These are phyloP conservation scores for Picochlorum sp. DNA, from an alignment of 139 green algal species.

Conservation along the genomic window DNA sequence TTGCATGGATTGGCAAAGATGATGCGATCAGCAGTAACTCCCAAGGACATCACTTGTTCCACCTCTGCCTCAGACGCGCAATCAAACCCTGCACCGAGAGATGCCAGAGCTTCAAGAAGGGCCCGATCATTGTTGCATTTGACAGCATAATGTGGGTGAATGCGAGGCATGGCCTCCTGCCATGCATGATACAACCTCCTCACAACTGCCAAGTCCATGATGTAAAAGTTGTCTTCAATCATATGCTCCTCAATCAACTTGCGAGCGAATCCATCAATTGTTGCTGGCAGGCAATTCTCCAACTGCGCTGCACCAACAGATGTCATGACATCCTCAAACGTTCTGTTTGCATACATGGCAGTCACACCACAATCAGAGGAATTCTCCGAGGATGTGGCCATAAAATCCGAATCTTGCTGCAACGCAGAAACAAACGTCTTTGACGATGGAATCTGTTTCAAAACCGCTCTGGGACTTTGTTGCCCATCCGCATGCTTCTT, in stretches of 20 bases:
- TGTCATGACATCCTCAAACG: conserved; percentile 28
- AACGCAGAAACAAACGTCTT: background rate
- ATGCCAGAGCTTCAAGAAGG: conserved; percentile 70
- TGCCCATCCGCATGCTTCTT: background rate
- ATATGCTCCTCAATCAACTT: conserved; percentile 17
- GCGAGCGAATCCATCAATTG: conserved; percentile 25
- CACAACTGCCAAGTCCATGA: conserved; percentile 83
- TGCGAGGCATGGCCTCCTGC: conserved; percentile 71
- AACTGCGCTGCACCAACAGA: conserved; percentile 17
- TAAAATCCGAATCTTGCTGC: background rate
- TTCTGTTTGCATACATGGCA: conserved; percentile 11
- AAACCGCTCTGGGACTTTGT: conserved; percentile 14
- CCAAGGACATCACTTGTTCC: conserved; percentile 64
- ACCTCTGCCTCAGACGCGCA: conserved; percentile 84
- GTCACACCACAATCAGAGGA: conserved; percentile 14
- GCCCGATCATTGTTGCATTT: conserved; percentile 90
- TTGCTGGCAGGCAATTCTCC: background rate
- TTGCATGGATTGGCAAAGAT: conserved; percentile 96
- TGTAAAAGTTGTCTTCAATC: conserved; percentile 81
- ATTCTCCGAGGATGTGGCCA: background rate
- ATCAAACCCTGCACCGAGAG: conserved; percentile 89
- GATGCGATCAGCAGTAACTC: conserved; percentile 66
- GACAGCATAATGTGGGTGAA: conserved; percentile 84
- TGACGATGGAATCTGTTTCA: conserved; percentile 32
- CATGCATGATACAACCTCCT: conserved; percentile 66